Evolutionary conservation across 2,329 filamentous ascomycete species (phyloP), one percentile per base, ranked within the genome.

Genomic region (Tothia fuscella): DNA sequence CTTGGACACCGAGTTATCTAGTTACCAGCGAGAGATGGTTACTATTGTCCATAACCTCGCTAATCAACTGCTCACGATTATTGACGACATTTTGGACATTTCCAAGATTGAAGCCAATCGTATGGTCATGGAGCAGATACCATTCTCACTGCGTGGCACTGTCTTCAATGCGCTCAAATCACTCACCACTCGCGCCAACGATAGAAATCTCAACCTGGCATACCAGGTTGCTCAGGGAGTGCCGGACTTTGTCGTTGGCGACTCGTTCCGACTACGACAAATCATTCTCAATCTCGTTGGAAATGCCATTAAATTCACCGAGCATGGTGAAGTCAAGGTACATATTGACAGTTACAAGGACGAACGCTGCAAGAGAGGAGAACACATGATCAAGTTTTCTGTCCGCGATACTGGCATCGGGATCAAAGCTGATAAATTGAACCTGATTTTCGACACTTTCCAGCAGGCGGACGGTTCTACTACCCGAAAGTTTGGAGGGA

Each of bases 291-390:
- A 98, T 63, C 69, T 98, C 43, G 89, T 96, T 41, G 91, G 91
- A 56, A 98, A 98, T 55, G 89, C 91, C 42, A 95, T 98, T 70
- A 98, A 98, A 59, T 98, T 98, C 61, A 96, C 91, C 3, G 89
- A 96, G 61, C 82, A 93, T 53, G 91, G 91, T 47, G 87, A 94
- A 60, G 91, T 98, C 53, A 93, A 88, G 60, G 76, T 96, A 41
- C 87, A 82, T n/a, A 95, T 96, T 52, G 78, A 80, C 54, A 71
- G 78, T 63, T 69, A 83, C 22, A 70, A 76, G 47, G 72, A 78
- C 36, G 73, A 79, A 36, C 70, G 77, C 31, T 82, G 76, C 53
- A 71, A 71, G 10, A 68, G 72, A 9, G 80, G 82, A 51, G 84
- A 95, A 60, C 94, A 93, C 52, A 82, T 87, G 21, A 89, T 95